Evolutionary conservation across 176 grass and related monocot genomes (phyloP).

Genomic region (Lolium rigidum): DNA sequence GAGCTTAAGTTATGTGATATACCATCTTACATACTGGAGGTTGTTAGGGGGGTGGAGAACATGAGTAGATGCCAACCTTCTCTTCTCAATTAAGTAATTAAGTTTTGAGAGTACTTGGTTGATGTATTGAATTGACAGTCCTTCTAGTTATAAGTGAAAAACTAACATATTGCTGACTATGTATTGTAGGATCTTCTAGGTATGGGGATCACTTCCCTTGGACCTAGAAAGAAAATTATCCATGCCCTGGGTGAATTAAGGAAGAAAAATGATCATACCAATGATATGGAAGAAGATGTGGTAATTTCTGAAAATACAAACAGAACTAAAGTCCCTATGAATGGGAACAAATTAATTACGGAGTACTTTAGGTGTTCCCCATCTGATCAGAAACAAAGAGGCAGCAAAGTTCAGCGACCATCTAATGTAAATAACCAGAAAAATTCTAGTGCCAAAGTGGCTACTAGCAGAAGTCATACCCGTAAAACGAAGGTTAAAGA

Average conservation of each 20-base stretch:
- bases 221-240: conserved; percentile 86
- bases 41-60: not conserved
- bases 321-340: conserved; percentile 48
- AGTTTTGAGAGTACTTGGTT: conserved; percentile 15
- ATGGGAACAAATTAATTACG: conserved; percentile 92
- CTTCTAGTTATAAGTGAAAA: conserved; percentile 16
- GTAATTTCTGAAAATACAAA: conserved; percentile 51
- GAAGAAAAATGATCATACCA: conserved; percentile 58
- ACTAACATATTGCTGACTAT: conserved; percentile 40
- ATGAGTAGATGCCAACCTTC: not conserved
- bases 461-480: conserved; percentile 40
- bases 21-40: not conserved
- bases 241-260: conserved; percentile 68
- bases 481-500: conserved; percentile 72
- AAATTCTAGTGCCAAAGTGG: conserved; percentile 47
- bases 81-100: not conserved
- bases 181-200: conserved; percentile 80
- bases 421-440: conserved; percentile 48
- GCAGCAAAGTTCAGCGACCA: conserved; percentile 38
- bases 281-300: conserved; percentile 42
- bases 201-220: conserved; percentile 82
- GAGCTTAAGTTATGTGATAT: conserved; percentile 8
- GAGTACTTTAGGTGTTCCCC: conserved; percentile 76
- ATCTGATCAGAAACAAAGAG: conserved; percentile 50
- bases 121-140: not conserved